Evolutionary conservation across 1,284 basidiomycete genomes (phyloP), one percentile per base, ranked within the genome.

Genomic region (Xerocomus nothofagi): DNA sequence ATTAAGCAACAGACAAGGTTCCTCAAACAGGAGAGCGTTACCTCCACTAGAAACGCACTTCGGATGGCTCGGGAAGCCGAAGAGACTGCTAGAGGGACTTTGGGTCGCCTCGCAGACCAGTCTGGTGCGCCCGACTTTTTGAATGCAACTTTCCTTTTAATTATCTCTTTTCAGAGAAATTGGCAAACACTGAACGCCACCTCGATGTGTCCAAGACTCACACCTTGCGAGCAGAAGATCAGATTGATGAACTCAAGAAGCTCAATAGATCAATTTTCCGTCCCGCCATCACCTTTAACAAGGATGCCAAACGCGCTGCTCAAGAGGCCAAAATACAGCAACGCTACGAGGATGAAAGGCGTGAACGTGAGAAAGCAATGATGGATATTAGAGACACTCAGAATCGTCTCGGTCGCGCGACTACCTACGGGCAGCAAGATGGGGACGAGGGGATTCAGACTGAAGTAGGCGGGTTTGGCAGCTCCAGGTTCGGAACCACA

Each of bases 241-340:
- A 86, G 70, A 93, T 95, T 6, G 88, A 88, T 56, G 94, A 98
- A 72, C 86, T 99, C 53, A 94, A 93, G 68, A 81, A 93, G 65
- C 84, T 99, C 54, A 97, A 97, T 70, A 81, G 86, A 14, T 94
- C 93, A 44, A 99, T 99, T 70, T 98, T 99, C 78, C 83, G 90
- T 17, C 94, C 93, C 1, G 91, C 82, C 51, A 86, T 95, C 59
- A 86, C 86, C 0, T 95, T 89, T 71, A 94, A 95, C 75, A 96
- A 95, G 71, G 88, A 94, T 44, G 81, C 79, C 21, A 99, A 99
- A 71, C 89, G 95, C 42, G 81, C 85, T 15, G 93, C 90, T 15
- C 85, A 95, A 62, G 94, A 98, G 66, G 83, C 84, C n/a, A 91
- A 94, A 65, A 77, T 97, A 41, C 80, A 88, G 67, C 74, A 84